These are phyloP conservation scores for Acephala macrosclerotiorum DNA, from an alignment of 2,329 filamentous ascomycete genomes.

Conservation along the genomic window DNA sequence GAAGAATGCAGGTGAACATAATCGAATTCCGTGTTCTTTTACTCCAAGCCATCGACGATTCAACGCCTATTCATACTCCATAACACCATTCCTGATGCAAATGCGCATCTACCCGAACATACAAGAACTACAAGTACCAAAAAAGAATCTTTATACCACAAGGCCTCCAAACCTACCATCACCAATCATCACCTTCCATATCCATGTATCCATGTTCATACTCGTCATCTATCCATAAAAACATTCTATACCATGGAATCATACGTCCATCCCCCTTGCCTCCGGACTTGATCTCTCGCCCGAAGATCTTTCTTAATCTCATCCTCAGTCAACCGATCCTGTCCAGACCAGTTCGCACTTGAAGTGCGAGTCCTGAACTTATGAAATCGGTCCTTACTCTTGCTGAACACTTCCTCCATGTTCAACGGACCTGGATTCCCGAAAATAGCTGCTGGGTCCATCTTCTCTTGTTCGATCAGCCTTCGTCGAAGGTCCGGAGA, in stretches of 20 bases:
- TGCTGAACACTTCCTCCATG: slow-evolving; percentile 96
- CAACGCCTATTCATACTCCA: slow-evolving; percentile 7
- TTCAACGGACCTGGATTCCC: slow-evolving; percentile 86
- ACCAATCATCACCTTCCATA: not conserved
- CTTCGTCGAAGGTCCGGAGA: slow-evolving; percentile 81
- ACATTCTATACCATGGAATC: slow-evolving; percentile 42
- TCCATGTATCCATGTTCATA: not conserved
- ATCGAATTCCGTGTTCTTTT: slow-evolving; percentile 20
- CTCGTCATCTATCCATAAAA: slow-evolving; percentile 11
- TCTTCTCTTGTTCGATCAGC: slow-evolving; percentile 81
- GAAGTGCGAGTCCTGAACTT: slow-evolving; percentile 91
- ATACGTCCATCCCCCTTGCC: slow-evolving; percentile 87
- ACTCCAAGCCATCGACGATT: slow-evolving; percentile 15
- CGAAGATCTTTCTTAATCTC: slow-evolving; percentile 84
- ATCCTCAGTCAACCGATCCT: slow-evolving; percentile 85
- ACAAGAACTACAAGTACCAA: not conserved
- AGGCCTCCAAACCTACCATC: not conserved
- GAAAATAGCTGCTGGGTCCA: slow-evolving; percentile 87
- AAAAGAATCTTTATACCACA: slow-evolving; percentile 7
- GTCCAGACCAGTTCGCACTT: slow-evolving; percentile 90
- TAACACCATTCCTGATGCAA: slow-evolving; percentile 10
- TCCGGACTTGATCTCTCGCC: slow-evolving; percentile 78
- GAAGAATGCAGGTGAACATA: slow-evolving; percentile 6
- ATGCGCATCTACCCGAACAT: not conserved
- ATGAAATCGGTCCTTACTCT: slow-evolving; percentile 84